Base-by-base conservation (phyloP, 805 yeast genomes). In the Suhomyces sp. region DNA sequence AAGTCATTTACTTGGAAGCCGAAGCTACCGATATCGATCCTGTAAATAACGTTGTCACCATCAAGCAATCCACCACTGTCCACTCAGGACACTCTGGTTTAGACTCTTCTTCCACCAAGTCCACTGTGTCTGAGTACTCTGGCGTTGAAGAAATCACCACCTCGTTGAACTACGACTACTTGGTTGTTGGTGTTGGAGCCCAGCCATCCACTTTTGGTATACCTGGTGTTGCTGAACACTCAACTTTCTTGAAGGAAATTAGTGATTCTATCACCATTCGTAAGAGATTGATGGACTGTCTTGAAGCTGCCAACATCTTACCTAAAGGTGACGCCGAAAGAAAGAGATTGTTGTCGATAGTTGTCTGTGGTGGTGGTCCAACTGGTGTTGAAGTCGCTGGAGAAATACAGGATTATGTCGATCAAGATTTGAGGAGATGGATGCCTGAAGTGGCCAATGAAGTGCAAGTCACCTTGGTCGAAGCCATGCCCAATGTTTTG, bases 351-450 rank as follows among this genome's bases (percentile, higher is more conserved):
- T 80, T 92, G 67, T 87, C 86, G 56, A 85, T 91, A 62, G 93
- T 93, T 56, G 96, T 93, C 56, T 96, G 94, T 60, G 98, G 98
- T 64, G 98, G 97, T 73, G 98, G 98, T 58, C 97, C 98, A 68
- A 92, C 98, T 43, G 98, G 98, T 76, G 97, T 92, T 56, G 97
- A 91, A 75, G 87, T 91, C 63, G 97, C 97, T 60, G 98, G 96
- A 65, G 97, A 93, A 74, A 76, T 92, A 62, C 96, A 88, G 75
- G 98, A 92, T 72, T 93, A 89, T 73, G 87, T 91, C 56, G 91
- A 88, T 69, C 96, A 92, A 71, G 98, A 92, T 72, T 79, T 92
- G 72, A 74, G 76, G 62, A 88, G 86, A 73, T 89, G 96, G 91
- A 86, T 89, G 75, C 97, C 97, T 43, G 86, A 81, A 63, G 82